Evolutionary conservation across 148 eudicot genomes (phyloP), one percentile per base, ranked within the genome.

Genomic region (Vaccinium macrocarpon): DNA sequence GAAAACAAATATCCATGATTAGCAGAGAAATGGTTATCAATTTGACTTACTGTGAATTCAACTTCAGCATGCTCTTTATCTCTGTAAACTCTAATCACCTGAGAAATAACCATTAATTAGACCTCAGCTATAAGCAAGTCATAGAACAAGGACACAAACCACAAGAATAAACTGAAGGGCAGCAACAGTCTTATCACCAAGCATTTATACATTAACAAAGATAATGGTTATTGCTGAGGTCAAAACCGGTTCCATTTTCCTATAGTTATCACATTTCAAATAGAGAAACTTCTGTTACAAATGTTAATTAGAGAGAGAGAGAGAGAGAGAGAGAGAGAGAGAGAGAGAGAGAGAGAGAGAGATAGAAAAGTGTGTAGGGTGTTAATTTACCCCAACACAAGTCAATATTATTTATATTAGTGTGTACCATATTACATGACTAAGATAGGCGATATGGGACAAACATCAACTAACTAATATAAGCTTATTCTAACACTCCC

Each of bases 31-130:
- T 6, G 16, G 11, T 48, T 27, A 83, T 12, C 76, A 27, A 64
- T 21, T 83, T 81, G 46, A 61, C 93, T 90, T 85, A 95, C 98
- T 23, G 93, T 94, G 82, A 84, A 95, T 88, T 95, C 98, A 73
- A 95, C 82, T 88, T 95, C 98, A 88, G 94, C 97, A 84, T 95
- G 93, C 80, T 94, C 98, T 84, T 90, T 93, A 76, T 92, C 91
- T 90, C 84, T 95, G 90, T 93, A 94, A 84, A 95, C 83, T 81
- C 98, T 90, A 53, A 91, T 88, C 87, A 93, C 93, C 97, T 91
- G 89, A 66, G 53, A 73, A 86, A 80, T 42, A 52, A 83, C 46
- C 29, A 64, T 18, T 25, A 57, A 23, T 66, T 56, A 73, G 75
- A 70, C 78, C 78, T 74, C 61, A 73, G 61, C 52, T 13, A 81